Evolutionary conservation across 148 eudicot genomes (phyloP), one percentile per base, ranked within the genome.

Genomic region (Suaeda aralocaspica): DNA sequence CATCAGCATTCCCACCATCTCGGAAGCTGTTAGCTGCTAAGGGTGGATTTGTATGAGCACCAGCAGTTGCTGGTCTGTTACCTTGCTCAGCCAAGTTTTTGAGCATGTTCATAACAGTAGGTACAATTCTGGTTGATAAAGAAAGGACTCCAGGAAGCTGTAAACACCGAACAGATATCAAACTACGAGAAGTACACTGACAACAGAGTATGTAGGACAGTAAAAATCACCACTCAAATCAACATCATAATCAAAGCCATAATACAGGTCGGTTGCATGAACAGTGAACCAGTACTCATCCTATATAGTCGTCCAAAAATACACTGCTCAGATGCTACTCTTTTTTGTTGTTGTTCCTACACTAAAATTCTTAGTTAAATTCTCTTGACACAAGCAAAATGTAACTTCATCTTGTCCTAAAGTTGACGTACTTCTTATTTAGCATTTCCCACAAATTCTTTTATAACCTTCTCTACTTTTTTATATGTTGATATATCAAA

Each of bases 71-170:
- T 24, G 84, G 82, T 69, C 59, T 73, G 48, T 79, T 83, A 51
- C 96, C 98, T 24, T 83, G 87, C 69, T 91, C 98, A 0, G 98
- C 98, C 73, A 94, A 80, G 77, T 78, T 87, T 65, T 80, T 85
- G 21, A 94, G 92, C 74, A 94, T 85, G 78, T 86, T 89, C 89
- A 85, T 90, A 67, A 88, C 77, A 14, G 96, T 88, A 19, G 98
- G 98, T 64, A 93, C 82, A 64, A 93, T 81, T 84, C 84, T 90
- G 68, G 96, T 83, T 41, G 98, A 93, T 53, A 93, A 42, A 44
- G 98, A 87, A 26, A 93, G 81, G 61, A 90, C 68, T 71, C 96
- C 96, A 42, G 98, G 95, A 69, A 93, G 88, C 98, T 93, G 92
- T 31, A 82, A 56, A 22, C 33, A 77, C 24, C 74, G 73, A 64